Conservation (phyloP, 106 monocot genomes). For the Dendrobium officinale region DNA sequence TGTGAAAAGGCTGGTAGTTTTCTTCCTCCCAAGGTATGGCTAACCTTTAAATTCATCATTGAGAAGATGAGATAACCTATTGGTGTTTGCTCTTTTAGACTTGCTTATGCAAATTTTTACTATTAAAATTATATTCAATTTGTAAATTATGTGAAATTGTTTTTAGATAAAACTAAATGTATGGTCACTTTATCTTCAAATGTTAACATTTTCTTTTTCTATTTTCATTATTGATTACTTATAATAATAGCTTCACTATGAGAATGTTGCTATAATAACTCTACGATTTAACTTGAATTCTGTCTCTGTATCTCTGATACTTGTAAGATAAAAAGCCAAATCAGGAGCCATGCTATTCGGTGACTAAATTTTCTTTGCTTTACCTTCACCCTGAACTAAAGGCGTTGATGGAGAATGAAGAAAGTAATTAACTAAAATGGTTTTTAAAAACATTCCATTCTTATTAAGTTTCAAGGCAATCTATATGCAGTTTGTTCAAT, state of each 20-base stretch:
- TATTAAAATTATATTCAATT: not conserved
- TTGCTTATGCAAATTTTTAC: not conserved
- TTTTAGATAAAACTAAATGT: not conserved
- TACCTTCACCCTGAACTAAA: not conserved
- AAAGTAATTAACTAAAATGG: too few species aligned
- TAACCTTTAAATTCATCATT: not conserved
- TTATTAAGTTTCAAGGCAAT: not conserved
- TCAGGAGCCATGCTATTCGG: not conserved
- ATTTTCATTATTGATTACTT: not conserved
- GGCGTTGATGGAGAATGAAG: not conserved
- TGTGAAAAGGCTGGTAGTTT: slow-evolving; percentile 84
- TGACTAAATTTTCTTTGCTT: not conserved
- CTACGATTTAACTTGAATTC: not conserved
- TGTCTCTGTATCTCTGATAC: not conserved
- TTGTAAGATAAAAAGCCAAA: not conserved
- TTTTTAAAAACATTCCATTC: not conserved
- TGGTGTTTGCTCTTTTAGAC: not conserved
- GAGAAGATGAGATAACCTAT: not conserved
- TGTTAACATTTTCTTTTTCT: not conserved
- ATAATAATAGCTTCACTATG: not conserved
- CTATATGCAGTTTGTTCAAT: not conserved
- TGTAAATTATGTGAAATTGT: not conserved
- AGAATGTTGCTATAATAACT: not conserved
- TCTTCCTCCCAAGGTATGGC: slow-evolving; percentile 81
- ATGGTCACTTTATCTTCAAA: not conserved